Base-by-base conservation (phyloP, 176 grass and related monocot species). In the Rhipidocladum racemiflorum region DNA sequence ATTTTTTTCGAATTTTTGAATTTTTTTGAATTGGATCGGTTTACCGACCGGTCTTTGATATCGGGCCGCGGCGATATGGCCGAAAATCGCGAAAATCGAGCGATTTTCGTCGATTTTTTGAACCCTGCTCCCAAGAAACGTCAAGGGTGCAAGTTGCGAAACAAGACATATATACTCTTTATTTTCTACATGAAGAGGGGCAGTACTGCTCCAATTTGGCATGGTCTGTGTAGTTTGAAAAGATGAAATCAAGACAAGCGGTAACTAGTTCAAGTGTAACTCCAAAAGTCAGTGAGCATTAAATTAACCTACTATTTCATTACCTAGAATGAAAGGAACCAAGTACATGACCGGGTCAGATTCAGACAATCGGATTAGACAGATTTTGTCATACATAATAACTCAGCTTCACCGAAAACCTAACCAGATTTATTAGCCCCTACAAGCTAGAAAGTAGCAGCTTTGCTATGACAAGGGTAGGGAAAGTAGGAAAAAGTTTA, bases 361-460 rank as follows among this genome's bases (percentile, higher is more conserved):
- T 68, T 68, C 77, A 68, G 63, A 68, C 40, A 46, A n/a, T 23
- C 18, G 12, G 38, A 81, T 14, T 55, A 12, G 75, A 48, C 63
- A 48, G 54, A 61, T 77, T 82, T 73, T 34, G 32, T 48, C 71
- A 65, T 64, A 70, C 70, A 35, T 27, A 68, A 80, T 12, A 34
- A 68, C 40, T 49, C 29, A 40, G 5, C 16, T 25, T 12, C 49
- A 80, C 49, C 29, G 57, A 40, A 62, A 81, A 56, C 56, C 65
- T 72, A 71, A 60, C 55, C 55, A 62, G 44, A 85, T 81, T 76
- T 81, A 34, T 32, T 17, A 85, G 43, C 64, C 11, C 39, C 36
- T 40, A 38, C 11, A 17, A 77, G 20, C 36, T 28, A 68, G 28
- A 17, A 34, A 15, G 32, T 34, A 34, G 32, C 32, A 34, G 32